Evolutionary conservation across 2,329 filamentous ascomycete species (phyloP), one percentile per base, ranked within the genome.

Genomic region (Aureobasidium sp.): DNA sequence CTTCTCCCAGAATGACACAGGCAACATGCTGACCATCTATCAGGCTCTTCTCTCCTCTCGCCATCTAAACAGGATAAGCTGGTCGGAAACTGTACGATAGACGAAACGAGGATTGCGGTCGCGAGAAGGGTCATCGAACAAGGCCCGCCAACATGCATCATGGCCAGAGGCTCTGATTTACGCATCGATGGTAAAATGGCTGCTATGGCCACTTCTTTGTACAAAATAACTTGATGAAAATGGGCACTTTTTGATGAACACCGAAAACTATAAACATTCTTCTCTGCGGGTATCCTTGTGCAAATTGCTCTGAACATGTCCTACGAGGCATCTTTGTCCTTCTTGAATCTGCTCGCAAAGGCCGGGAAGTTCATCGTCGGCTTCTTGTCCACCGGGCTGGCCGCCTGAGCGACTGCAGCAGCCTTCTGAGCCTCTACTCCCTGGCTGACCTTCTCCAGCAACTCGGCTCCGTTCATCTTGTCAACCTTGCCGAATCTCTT

Each of bases 401-500:
- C 50, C n/a, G 40, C 53, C 29, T 57, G 53, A 12, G 56, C 52
- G 25, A 53, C 49, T 3, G 42, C 34, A 17, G 42, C 35, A 12
- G 56, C 53, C 35, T 56, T 49, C 30, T 53, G 45, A 4, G 55
- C 55, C 37, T 50, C 53, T 3, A 55, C 53, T 17, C 61, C 61
- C 56, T 57, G 58, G 19, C 59, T 60, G 34, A 70, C 66, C 86
- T 98, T 98, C 72, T 97, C 91, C n/a, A 98, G 70, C 57, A 98
- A 68, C 35, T 88, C 76, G 0, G 90, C 89, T 0, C 91, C 93
- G 66, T 94, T 94, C 67, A 94, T 77, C 49, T 88, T 86, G 70
- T 97, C 89, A 29, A 98, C 94, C 51, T 89, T 84, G 14, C 90
- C 87, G 66, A 95, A 98, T 67, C 95, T 94, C 72, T 87, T 90